Evolutionary conservation across 2,329 filamentous ascomycete genomes (phyloP).

Genomic region (Pseudocercospora ulei): DNA sequence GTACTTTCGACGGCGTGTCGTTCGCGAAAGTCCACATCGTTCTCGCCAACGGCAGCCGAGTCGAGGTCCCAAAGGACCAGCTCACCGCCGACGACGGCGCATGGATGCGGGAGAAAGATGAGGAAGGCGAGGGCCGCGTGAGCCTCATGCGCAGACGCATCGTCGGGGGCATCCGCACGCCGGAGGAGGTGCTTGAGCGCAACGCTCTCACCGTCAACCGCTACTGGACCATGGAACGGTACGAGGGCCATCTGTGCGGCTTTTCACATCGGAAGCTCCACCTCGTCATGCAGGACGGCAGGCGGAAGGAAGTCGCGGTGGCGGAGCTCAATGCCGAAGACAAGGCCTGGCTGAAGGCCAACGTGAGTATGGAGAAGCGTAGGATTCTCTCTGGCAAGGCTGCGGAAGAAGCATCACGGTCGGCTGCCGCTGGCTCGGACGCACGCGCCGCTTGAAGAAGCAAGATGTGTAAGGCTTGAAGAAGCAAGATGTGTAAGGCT

Average conservation of each 20-base stretch:
- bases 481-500: too few relatives aligned
- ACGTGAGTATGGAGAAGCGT: conserved; percentile 4
- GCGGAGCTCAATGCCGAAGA: conserved; percentile 7
- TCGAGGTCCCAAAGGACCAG: conserved; percentile 6
- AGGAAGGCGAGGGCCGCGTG: neutral
- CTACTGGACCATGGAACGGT: neutral
- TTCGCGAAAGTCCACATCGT: conserved; percentile 9
- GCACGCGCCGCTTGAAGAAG: neutral
- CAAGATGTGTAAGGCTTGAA: too few relatives aligned
- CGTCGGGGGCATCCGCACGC: neutral
- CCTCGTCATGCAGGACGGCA: conserved; percentile 9
- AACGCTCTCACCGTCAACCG: neutral
- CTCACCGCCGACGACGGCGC: conserved; percentile 3
- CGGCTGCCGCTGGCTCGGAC: neutral
- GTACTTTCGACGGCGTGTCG: neutral
- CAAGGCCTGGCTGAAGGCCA: conserved; percentile 7
- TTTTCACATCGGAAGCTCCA: conserved; percentile 1
- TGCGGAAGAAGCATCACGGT: neutral
- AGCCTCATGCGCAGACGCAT: neutral
- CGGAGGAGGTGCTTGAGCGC: neutral
- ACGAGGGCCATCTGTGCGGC: neutral
- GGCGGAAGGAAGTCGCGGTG: conserved; percentile 6
- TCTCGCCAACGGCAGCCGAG: conserved; percentile 7
- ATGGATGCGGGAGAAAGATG: conserved; percentile 4
- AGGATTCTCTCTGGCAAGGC: conserved; percentile 9